Conservation (phyloP, 176 grass and related monocot genomes). For the Thinopyrum elongatum region DNA sequence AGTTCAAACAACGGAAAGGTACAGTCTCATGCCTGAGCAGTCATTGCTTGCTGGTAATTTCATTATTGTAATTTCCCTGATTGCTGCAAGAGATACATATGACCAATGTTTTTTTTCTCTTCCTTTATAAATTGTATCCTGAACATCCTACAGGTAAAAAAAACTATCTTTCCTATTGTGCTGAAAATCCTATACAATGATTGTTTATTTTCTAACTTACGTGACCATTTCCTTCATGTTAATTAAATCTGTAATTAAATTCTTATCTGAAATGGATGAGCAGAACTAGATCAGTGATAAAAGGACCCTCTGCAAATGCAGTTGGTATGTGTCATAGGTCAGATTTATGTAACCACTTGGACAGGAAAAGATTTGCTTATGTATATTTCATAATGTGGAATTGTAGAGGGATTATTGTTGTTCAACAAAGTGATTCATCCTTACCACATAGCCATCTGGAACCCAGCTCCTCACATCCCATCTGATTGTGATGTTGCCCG, state of each 20-base stretch:
- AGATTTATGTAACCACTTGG: background rate
- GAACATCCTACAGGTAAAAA: background rate
- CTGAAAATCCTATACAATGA: background rate
- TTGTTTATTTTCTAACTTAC: too few species aligned
- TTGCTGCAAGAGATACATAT: background rate
- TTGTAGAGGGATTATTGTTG: background rate
- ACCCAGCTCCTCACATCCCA: slow-evolving; percentile 79
- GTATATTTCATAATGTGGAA: background rate
- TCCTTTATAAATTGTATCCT: background rate
- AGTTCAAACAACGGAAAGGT: background rate
- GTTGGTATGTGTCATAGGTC: background rate
- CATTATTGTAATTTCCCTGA: background rate
- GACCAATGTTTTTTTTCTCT: background rate
- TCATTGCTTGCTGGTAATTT: background rate
- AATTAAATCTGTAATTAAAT: too few species aligned
- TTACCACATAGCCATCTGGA: slow-evolving; percentile 85
- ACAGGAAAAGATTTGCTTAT: background rate
- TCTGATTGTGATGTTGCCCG: slow-evolving; percentile 74
- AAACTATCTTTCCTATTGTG: background rate
- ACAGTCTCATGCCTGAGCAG: background rate
- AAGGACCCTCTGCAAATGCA: background rate
- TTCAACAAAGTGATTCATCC: slow-evolving; percentile 13
- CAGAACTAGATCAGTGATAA: background rate
- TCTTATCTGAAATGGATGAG: background rate
- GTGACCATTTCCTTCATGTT: too few species aligned